These are phyloP conservation scores for Leccinum sublutescens DNA, from an alignment of 768 basidiomycete species.

Conservation along the genomic window DNA sequence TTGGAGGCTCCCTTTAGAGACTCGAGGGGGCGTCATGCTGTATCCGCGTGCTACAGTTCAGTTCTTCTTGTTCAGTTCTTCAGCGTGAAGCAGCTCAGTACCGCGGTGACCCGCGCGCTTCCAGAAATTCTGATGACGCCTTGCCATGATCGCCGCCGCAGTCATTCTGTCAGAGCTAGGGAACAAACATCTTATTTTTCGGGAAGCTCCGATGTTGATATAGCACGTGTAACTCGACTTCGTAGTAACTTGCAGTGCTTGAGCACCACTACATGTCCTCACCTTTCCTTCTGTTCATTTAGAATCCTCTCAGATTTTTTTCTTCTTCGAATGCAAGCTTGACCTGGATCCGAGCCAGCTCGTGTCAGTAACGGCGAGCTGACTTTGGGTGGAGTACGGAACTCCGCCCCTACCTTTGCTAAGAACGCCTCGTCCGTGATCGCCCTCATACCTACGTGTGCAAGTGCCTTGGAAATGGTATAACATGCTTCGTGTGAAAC, in stretches of 20 bases:
- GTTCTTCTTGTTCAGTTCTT: not conserved
- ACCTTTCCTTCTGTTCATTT: not conserved
- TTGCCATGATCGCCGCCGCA: not conserved
- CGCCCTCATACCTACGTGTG: slow-evolving; percentile 65
- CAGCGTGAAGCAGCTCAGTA: not conserved
- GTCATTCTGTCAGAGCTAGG: no score
- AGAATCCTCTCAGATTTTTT: slow-evolving; percentile 19
- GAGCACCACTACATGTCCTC: not conserved
- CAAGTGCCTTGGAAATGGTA: slow-evolving; percentile 67
- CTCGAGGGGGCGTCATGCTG: not conserved
- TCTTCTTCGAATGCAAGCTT: slow-evolving; percentile 50
- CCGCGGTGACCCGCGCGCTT: not conserved
- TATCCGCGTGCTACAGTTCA: not conserved
- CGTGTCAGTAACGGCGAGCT: not conserved
- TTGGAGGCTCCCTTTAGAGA: not conserved
- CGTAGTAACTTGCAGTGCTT: not conserved
- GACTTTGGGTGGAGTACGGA: not conserved
- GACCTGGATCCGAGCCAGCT: slow-evolving; percentile 35
- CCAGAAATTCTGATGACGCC: not conserved
- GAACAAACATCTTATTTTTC: not conserved
- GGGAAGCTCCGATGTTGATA: not conserved
- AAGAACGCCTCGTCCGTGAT: slow-evolving; percentile 68
- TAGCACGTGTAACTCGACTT: not conserved
- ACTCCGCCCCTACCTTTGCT: slow-evolving; percentile 41
- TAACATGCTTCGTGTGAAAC: slow-evolving; percentile 66